Evolutionary conservation across 1,139 yeast genomes (phyloP).

Genomic region (Protomyces macrosporus): DNA sequence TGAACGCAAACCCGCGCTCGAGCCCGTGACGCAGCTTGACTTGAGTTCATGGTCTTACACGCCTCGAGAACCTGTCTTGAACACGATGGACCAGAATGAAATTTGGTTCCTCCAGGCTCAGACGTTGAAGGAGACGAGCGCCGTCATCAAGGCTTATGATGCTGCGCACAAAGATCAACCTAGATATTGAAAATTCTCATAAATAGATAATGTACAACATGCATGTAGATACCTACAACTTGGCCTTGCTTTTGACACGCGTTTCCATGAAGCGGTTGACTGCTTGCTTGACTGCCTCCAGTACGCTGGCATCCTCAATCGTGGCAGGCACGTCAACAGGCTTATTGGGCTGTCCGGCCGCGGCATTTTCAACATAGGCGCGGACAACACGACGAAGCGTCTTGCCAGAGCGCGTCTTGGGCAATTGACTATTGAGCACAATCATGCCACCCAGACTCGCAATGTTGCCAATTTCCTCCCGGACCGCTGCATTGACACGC

Average conservation of each 20-base stretch:
- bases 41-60: neutral
- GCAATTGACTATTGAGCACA: conserved; percentile 4
- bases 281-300: neutral
- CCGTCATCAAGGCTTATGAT: neutral
- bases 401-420: conserved; percentile 22
- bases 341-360: conserved; percentile 13
- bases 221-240: neutral
- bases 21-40: neutral
- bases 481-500: conserved; percentile 1
- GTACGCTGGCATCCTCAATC: conserved; percentile 19
- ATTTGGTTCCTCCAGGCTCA: neutral
- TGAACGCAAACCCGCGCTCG: neutral
- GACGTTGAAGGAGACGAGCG: neutral
- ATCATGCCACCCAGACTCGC: conserved; percentile 14
- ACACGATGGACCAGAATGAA: neutral
- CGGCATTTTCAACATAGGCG: conserved; percentile 19
- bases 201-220: neutral
- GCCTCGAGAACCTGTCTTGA: neutral
- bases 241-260: conserved; percentile 8
- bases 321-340: conserved; percentile 19
- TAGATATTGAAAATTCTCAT: neutral
- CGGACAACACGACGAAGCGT: conserved; percentile 18
- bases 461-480: conserved; percentile 20
- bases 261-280: conserved; percentile 7
- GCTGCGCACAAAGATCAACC: neutral